phyloP scores from a whole-genome alignment of 2,329 filamentous ascomycete genomes.

The Aspergillus tamarii region DNA sequence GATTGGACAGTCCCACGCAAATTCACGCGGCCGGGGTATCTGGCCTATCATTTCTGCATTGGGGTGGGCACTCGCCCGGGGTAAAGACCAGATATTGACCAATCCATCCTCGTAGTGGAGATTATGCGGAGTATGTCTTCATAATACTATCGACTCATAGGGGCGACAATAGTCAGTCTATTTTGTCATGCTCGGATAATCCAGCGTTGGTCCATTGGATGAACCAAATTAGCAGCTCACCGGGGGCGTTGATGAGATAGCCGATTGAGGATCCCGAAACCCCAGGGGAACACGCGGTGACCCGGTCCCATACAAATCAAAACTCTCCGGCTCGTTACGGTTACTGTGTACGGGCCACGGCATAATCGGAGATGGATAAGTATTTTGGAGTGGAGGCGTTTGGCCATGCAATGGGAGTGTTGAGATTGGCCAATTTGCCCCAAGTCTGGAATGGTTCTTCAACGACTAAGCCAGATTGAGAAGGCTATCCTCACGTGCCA shows the following conservation, averaged over 20 bases:
- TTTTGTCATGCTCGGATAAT: slow-evolving; percentile 11
- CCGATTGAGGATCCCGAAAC: slow-evolving; percentile 10
- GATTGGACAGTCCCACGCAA: slow-evolving; percentile 5
- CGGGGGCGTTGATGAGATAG: slow-evolving; percentile 6
- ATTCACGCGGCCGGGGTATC: background rate
- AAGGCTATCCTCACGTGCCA: slow-evolving; percentile 5
- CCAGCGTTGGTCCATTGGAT: slow-evolving; percentile 12
- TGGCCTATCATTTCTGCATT: slow-evolving; percentile 10
- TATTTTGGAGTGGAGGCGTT: slow-evolving; percentile 16
- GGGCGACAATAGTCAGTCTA: slow-evolving; percentile 9
- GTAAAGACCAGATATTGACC: slow-evolving; percentile 21
- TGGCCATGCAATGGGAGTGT: background rate
- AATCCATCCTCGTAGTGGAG: slow-evolving; percentile 24
- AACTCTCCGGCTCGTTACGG: slow-evolving; percentile 2
- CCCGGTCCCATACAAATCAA: background rate
- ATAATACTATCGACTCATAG: slow-evolving; percentile 22
- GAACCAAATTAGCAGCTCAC: slow-evolving; percentile 4
- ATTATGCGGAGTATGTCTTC: slow-evolving; percentile 29
- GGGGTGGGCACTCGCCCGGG: slow-evolving; percentile 12
- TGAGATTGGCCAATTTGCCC: background rate
- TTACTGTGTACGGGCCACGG: background rate
- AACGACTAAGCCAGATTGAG: background rate
- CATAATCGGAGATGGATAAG: slow-evolving; percentile 13
- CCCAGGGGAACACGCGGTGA: background rate
- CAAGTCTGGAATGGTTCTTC: background rate